A percentile compares a stretch with the other conserved stretches of the same genome.
Evolutionary conservation across 345 rosid genomes (phyloP).

Genomic region (Lumnitzera racemosa): DNA sequence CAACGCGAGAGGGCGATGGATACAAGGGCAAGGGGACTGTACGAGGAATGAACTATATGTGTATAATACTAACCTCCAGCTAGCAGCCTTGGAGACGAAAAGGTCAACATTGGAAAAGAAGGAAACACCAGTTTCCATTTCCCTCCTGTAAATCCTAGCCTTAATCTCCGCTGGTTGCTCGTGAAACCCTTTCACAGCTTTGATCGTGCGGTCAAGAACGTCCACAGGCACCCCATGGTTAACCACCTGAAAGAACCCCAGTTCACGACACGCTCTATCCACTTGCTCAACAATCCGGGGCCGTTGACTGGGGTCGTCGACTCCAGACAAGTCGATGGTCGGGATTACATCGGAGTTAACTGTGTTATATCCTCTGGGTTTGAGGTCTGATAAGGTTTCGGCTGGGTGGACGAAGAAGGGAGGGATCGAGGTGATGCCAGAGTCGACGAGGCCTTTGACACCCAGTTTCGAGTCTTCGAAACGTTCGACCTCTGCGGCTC

Average conservation of each 20-base stretch:
- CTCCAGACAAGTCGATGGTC: constrained; percentile 30
- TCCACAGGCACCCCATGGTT: constrained; percentile 40
- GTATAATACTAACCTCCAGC: constrained; percentile 35
- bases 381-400: constrained; percentile 22
- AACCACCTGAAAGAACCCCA: constrained; percentile 46
- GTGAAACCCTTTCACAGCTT: constrained; percentile 25
- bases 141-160: constrained; percentile 26
- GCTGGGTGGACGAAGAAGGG: constrained; percentile 41
- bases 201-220: constrained; percentile 21
- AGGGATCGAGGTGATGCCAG: constrained; percentile 40
- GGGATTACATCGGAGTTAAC: constrained; percentile 18
- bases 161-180: constrained; percentile 35
- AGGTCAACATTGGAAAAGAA: constrained; percentile 40
- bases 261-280: constrained; percentile 21
- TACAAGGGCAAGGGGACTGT: no score
- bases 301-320: constrained; percentile 26
- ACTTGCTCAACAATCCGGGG: constrained; percentile 25
- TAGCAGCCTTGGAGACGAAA: constrained; percentile 42
- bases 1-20: background rate
- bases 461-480: constrained; percentile 42
- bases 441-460: constrained; percentile 42
- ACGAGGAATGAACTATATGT: background rate
- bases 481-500: constrained; percentile 19
- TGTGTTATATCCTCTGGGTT: background rate
- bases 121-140: constrained; percentile 10